Conservation (phyloP, 164 flowering plant genomes). For the Liriodendron chinense region DNA sequence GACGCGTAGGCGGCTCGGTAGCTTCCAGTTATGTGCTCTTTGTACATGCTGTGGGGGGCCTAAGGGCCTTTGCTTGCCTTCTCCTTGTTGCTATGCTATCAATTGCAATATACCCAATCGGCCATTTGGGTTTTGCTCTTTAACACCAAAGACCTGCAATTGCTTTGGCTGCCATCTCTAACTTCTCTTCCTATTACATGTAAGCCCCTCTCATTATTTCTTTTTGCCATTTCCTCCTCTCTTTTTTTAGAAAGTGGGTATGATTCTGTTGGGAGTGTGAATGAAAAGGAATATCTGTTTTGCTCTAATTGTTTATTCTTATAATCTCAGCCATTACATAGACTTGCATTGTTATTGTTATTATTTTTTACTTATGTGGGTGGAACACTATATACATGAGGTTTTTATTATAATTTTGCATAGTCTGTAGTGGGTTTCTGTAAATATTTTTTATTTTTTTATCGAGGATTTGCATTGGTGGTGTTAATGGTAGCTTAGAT, state of each 20-base stretch:
- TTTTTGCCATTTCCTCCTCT: neutral
- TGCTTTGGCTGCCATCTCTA: conserved; percentile 88
- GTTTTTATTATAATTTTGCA: neutral
- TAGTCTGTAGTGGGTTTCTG: neutral
- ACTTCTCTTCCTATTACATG: neutral
- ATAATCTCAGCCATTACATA: neutral
- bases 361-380: neutral
- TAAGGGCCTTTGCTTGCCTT: conserved; percentile 62
- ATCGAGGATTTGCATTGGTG: neutral
- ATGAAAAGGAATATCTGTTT: conserved; percentile 42
- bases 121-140: conserved; percentile 91
- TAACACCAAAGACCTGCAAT: conserved; percentile 89
- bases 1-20: conserved; percentile 57
- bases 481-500: conserved; percentile 7
- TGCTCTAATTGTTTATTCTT: conserved; percentile 30
- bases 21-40: conserved; percentile 75
- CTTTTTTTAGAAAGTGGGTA: neutral
- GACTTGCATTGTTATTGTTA: neutral
- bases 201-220: conserved; percentile 1
- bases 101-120: conserved; percentile 93
- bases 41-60: conserved; percentile 96
- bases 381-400: neutral
- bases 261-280: conserved; percentile 37
- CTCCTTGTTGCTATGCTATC: conserved; percentile 94
- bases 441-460: neutral